Evolutionary conservation across 1,284 basidiomycete species (phyloP).

Genomic region (Puccinia triticina): DNA sequence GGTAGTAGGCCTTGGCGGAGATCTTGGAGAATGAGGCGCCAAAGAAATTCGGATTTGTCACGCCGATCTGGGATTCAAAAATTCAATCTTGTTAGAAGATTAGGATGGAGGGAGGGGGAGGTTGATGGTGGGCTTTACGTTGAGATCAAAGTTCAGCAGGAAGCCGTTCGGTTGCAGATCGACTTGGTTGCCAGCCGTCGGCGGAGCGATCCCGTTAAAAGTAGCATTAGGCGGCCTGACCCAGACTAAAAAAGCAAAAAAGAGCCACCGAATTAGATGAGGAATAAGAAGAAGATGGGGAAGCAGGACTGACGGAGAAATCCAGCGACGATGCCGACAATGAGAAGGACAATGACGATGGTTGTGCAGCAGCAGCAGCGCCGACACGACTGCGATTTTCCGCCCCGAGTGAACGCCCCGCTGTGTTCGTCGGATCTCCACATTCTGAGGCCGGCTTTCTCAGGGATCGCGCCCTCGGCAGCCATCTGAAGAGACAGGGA

Average conservation of each 20-base stretch:
- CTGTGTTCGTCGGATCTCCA: slow-evolving; percentile 58
- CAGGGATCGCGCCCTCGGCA: slow-evolving; percentile 59
- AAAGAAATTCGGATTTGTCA: slow-evolving; percentile 53
- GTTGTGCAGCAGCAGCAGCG: slow-evolving; percentile 58
- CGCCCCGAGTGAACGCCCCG: slow-evolving; percentile 56
- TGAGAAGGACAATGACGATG: slow-evolving; percentile 56
- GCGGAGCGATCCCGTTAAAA: slow-evolving; percentile 57
- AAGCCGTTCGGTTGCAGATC: slow-evolving; percentile 54
- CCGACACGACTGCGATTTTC: slow-evolving; percentile 55
- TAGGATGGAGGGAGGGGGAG: neutral
- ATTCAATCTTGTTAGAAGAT: neutral
- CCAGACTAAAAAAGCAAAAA: slow-evolving; percentile 54
- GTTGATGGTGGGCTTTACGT: slow-evolving; percentile 50
- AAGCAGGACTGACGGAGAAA: slow-evolving; percentile 55
- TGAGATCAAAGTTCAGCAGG: slow-evolving; percentile 55
- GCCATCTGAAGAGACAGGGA: slow-evolving; percentile 53
- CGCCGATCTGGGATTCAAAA: slow-evolving; percentile 25
- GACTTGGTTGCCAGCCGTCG: slow-evolving; percentile 55
- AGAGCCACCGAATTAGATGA: neutral
- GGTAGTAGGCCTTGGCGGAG: slow-evolving; percentile 30
- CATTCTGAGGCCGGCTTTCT: slow-evolving; percentile 59
- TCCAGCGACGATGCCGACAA: slow-evolving; percentile 58
- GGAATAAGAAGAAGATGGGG: neutral
- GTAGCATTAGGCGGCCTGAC: slow-evolving; percentile 58
- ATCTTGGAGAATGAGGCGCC: slow-evolving; percentile 56